Conservation (phyloP, 176 grass and related monocot species). For the Triticum urartu region DNA sequence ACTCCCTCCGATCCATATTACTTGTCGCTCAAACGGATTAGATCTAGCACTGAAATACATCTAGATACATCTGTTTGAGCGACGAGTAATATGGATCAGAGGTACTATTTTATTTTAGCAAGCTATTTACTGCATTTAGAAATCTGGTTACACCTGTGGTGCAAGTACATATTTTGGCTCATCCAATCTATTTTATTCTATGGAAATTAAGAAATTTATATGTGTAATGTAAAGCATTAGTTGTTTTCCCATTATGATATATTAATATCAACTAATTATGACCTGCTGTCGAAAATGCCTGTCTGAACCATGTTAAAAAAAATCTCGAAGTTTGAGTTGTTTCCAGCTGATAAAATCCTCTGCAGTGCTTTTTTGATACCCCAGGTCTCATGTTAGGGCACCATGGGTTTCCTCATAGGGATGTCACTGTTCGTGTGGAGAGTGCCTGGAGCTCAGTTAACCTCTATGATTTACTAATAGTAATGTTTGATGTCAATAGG, state of each 20-base stretch:
- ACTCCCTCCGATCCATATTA: too few species aligned
- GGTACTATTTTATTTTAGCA: background rate
- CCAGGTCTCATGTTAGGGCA: slow-evolving; percentile 91
- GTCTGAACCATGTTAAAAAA: background rate
- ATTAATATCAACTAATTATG: background rate
- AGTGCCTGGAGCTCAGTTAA: slow-evolving; percentile 93
- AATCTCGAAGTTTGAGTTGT: slow-evolving; percentile 15
- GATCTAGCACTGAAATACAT: too few species aligned
- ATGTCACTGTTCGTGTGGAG: slow-evolving; percentile 85
- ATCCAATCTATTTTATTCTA: background rate
- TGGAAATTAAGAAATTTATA: background rate
- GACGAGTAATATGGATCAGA: too few species aligned
- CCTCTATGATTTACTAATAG: slow-evolving; percentile 86
- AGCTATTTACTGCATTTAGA: background rate
- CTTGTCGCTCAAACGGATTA: too few species aligned
- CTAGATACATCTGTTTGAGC: too few species aligned
- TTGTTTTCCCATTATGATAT: background rate
- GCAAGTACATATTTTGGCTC: background rate
- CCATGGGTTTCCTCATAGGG: slow-evolving; percentile 79
- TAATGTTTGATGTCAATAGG: slow-evolving; percentile 87
- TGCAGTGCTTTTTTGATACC: slow-evolving; percentile 97
- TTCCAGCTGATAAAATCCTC: slow-evolving; percentile 37
- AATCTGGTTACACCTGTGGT: background rate
- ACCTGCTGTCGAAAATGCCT: background rate
- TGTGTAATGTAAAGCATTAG: background rate